Evolutionary conservation across 495 filamentous ascomycete species (phyloP).

Genomic region (Tuber magnatum): DNA sequence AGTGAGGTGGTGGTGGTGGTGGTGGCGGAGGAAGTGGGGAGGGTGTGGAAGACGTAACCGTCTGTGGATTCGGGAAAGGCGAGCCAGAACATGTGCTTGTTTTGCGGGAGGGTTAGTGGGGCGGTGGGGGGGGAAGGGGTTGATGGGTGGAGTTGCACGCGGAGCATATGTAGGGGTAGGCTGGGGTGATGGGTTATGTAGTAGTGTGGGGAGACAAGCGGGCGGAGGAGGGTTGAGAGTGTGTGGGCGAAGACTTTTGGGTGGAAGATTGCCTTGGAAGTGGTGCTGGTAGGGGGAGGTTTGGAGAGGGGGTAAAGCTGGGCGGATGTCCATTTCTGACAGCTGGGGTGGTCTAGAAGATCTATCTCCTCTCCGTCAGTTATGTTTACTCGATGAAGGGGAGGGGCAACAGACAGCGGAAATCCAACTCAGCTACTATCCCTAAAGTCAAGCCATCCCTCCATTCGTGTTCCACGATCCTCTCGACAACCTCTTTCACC

Average conservation of each 20-base stretch:
- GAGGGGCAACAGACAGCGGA: conserved; percentile 18
- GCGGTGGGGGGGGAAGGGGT: conserved; percentile 60
- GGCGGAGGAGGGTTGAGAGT: conserved; percentile 63
- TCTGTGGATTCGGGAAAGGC: conserved; percentile 66
- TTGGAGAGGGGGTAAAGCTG: conserved; percentile 47
- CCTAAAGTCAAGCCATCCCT: conserved; percentile 65
- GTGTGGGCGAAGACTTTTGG: conserved; percentile 64
- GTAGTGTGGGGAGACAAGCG: conserved; percentile 73
- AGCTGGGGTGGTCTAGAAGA: conserved; percentile 66
- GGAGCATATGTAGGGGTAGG: conserved; percentile 61
- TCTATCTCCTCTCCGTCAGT: conserved; percentile 34
- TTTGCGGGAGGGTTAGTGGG: conserved; percentile 44
- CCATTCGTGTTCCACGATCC: conserved; percentile 77
- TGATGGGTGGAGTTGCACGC: conserved; percentile 56
- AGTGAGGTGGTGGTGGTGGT: conserved; percentile 43
- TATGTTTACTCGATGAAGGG: background rate
- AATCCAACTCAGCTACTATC: conserved; percentile 70
- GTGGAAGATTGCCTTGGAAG: conserved; percentile 63
- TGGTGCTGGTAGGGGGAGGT: conserved; percentile 39
- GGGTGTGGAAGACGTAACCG: conserved; percentile 66
- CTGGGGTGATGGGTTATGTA: conserved; percentile 58
- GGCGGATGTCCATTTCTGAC: conserved; percentile 69
- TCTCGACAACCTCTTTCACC: conserved; percentile 59
- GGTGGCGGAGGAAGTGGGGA: conserved; percentile 41
- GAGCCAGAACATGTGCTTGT: conserved; percentile 52